A percentile compares a stretch with the other conserved stretches of the same genome.
Evolutionary conservation across 2,329 filamentous ascomycete genomes (phyloP).

Genomic region (Scedosporium dehoogii): DNA sequence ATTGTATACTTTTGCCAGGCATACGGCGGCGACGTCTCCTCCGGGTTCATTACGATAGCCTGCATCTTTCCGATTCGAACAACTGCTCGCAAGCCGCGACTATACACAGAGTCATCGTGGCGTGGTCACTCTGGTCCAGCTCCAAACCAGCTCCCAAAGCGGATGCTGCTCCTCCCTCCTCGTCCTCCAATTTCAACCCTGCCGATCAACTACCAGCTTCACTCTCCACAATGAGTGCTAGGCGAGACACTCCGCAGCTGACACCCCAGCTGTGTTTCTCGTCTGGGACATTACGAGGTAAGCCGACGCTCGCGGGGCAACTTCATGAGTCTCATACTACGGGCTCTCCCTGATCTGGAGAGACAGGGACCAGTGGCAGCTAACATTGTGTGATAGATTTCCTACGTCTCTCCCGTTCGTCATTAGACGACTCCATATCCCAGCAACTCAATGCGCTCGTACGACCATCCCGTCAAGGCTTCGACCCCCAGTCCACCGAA

Average conservation of each 20-base stretch:
- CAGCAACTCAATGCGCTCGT: conserved; percentile 87
- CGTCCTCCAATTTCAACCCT: not conserved
- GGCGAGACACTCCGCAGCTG: conserved; percentile 22
- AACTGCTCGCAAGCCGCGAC: not conserved
- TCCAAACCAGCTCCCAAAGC: not conserved
- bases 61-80: not conserved
- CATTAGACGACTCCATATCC: conserved; percentile 86
- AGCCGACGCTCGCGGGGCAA: conserved; percentile 10
- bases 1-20: no score
- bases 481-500: conserved; percentile 71
- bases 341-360: not conserved
- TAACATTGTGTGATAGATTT: conserved; percentile 57
- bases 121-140: conserved; percentile 4
- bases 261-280: conserved; percentile 74
- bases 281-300: conserved; percentile 58
- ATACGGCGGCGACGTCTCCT: no score
- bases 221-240: not conserved
- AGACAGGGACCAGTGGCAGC: not conserved
- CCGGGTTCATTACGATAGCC: not conserved
- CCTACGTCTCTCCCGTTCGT: conserved; percentile 70
- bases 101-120: not conserved
- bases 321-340: not conserved
- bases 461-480: conserved; percentile 61
- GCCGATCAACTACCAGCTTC: not conserved
- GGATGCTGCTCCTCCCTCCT: not conserved